Evolutionary conservation across 1,139 yeast species (phyloP).

Genomic region (Hansenula sp.): DNA sequence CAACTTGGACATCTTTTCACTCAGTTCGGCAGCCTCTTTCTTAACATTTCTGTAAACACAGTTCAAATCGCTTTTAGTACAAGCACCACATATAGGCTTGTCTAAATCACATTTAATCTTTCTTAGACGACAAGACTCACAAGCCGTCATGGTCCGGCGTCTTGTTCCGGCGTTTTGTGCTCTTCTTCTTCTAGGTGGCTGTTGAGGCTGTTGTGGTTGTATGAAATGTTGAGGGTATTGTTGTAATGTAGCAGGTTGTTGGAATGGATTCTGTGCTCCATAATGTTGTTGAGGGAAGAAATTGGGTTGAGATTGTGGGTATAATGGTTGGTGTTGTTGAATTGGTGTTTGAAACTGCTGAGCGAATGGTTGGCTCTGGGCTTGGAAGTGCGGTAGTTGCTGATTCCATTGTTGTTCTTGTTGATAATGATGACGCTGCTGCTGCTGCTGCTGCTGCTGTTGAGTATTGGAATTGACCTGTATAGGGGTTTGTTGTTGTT

Average conservation of each 20-base stretch:
- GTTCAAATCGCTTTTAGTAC: conserved; percentile 28
- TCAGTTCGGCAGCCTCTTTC: conserved; percentile 1
- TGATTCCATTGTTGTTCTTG: neutral
- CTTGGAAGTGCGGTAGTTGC: neutral
- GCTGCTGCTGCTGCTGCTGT: neutral
- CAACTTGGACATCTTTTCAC: conserved; percentile 7
- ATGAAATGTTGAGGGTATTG: neutral
- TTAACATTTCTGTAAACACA: conserved; percentile 15
- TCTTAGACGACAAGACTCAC: conserved; percentile 43
- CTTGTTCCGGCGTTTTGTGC: conserved; percentile 15
- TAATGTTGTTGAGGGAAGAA: no score
- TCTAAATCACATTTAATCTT: conserved; percentile 46
- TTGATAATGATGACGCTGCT: neutral
- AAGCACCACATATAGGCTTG: conserved; percentile 43
- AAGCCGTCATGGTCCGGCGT: conserved; percentile 42
- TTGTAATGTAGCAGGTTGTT: no score
- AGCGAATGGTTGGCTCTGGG: neutral
- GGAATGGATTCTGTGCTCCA: no score
- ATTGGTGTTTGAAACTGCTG: neutral
- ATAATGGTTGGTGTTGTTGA: neutral
- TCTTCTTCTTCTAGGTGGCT: neutral
- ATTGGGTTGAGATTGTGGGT: neutral
- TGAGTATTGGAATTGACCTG: neutral
- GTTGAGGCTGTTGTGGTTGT: neutral
- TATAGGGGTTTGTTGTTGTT: neutral